Conservation (phyloP, 495 filamentous ascomycete species). For the Podospora appendiculata region DNA sequence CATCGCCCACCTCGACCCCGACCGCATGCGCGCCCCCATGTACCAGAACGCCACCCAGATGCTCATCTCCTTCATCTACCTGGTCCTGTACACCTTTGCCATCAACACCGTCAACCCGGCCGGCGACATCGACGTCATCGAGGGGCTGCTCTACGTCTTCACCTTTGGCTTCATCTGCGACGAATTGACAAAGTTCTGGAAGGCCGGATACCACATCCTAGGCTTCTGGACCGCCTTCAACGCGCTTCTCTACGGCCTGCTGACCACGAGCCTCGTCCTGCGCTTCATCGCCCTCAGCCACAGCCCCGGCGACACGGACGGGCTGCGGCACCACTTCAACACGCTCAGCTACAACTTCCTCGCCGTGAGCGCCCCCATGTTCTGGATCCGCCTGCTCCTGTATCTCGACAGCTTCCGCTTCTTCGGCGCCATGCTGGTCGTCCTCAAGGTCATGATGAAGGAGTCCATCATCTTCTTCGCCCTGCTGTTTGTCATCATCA, state of each 20-base stretch:
- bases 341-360: conserved; percentile 82
- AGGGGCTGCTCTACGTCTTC: conserved; percentile 80
- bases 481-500: conserved; percentile 73
- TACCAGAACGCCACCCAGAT: conserved; percentile 92
- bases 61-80: conserved; percentile 58
- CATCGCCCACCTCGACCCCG: conserved; percentile 78
- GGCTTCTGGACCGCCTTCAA: conserved; percentile 97
- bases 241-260: conserved; percentile 64
- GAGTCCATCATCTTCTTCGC: conserved; percentile 97
- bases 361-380: conserved; percentile 90
- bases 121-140: conserved; percentile 77
- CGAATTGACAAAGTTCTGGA: conserved; percentile 81
- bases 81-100: conserved; percentile 77
- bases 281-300: conserved; percentile 71
- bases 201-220: conserved; percentile 80
- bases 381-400: conserved; percentile 88
- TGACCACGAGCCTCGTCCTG: conserved; percentile 67
- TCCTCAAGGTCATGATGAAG: conserved; percentile 98
- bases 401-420: conserved; percentile 92
- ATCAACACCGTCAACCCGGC: conserved; percentile 81
- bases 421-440: conserved; percentile 96
- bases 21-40: conserved; percentile 82
- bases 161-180: conserved; percentile 90
- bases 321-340: conserved; percentile 59
- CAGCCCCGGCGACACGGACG: conserved; percentile 33